Evolutionary conservation across 768 basidiomycete genomes (phyloP).

Genomic region (Termitomyces heimii): DNA sequence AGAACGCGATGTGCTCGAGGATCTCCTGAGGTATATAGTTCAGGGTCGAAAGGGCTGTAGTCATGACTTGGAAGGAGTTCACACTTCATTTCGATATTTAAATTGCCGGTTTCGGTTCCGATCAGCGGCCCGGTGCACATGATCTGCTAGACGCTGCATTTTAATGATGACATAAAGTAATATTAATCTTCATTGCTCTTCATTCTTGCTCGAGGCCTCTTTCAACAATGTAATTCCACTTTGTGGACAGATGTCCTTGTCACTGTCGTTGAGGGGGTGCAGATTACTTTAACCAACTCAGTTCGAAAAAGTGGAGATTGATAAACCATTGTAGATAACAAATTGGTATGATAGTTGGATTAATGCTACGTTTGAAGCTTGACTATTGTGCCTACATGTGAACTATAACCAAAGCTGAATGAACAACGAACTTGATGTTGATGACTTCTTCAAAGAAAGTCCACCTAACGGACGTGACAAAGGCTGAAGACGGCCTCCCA

Average conservation of each 20-base stretch:
- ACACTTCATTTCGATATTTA: not conserved
- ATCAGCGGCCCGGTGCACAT: not conserved
- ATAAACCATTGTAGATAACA: not conserved
- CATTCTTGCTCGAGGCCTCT: too few species aligned
- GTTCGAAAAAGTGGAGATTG: not conserved
- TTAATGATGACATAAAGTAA: not conserved
- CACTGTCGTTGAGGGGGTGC: too few species aligned
- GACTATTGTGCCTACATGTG: not conserved
- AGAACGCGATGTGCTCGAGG: conserved; percentile 72
- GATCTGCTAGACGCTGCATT: too few species aligned
- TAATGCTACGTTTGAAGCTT: not conserved
- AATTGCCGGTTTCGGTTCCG: conserved; percentile 9
- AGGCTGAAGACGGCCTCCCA: conserved; percentile 53
- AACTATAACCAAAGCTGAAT: not conserved
- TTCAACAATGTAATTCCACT: too few species aligned
- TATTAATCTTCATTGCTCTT: too few species aligned
- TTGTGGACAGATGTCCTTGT: too few species aligned
- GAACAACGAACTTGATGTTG: not conserved
- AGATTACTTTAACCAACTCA: too few species aligned
- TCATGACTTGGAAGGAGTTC: conserved; percentile 2
- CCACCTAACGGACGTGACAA: conserved; percentile 26
- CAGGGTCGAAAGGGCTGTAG: conserved; percentile 27
- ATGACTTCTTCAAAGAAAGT: not conserved
- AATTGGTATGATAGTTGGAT: not conserved
- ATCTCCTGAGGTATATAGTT: conserved; percentile 67